phyloP scores from a whole-genome alignment of 805 yeast species.

The Danielia reshetovae region DNA sequence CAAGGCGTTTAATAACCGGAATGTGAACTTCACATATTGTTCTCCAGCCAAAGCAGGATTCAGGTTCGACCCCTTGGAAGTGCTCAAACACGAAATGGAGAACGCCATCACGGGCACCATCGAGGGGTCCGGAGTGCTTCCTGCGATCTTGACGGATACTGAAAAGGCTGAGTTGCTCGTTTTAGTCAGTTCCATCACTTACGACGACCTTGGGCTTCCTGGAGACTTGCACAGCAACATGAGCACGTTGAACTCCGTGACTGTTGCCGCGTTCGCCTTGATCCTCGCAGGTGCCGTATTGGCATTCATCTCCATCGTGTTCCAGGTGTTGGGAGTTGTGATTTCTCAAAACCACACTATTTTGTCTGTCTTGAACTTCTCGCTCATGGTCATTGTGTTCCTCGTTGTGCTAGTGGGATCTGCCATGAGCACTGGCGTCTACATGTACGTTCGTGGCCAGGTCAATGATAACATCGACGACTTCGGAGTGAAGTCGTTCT shows the following conservation, averaged over 20 bases:
- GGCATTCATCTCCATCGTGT: constrained; percentile 46
- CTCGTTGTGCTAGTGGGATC: constrained; percentile 43
- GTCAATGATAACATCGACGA: constrained; percentile 45
- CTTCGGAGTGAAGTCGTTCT: constrained; percentile 53
- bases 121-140: constrained; percentile 23
- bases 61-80: constrained; percentile 48
- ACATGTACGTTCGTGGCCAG: constrained; percentile 42
- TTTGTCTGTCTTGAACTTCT: constrained; percentile 43
- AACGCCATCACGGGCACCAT: constrained; percentile 21
- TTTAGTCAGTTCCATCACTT: constrained; percentile 15
- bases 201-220: constrained; percentile 48
- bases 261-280: constrained; percentile 53
- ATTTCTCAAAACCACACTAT: constrained; percentile 42
- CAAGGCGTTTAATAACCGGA: constrained; percentile 23
- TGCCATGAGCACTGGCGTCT: constrained; percentile 64
- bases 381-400: constrained; percentile 43
- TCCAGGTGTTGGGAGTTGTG: constrained; percentile 40
- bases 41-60: constrained; percentile 52
- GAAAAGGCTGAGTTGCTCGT: constrained; percentile 7
- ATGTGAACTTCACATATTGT: constrained; percentile 46
- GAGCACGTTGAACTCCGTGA: constrained; percentile 41
- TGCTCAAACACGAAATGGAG: constrained; percentile 31
- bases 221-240: constrained; percentile 45
- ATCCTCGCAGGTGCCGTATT: constrained; percentile 29
- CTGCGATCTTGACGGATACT: constrained; percentile 4